A percentile compares a stretch with the other conserved stretches of the same genome.
phyloP scores from a whole-genome alignment of 1,284 basidiomycete species.

The Nidula niveotomentosa region DNA sequence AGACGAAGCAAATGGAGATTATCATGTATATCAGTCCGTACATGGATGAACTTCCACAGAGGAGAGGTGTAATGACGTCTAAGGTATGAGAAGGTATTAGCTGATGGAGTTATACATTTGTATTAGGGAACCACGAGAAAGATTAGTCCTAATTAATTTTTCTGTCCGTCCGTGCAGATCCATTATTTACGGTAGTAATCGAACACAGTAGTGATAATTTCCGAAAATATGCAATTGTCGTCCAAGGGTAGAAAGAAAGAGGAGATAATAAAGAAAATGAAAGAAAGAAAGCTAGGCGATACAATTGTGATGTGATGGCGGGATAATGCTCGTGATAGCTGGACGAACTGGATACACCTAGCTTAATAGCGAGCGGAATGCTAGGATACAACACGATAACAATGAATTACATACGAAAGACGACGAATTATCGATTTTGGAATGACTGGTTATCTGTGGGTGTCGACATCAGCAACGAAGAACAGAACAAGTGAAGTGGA shows the following conservation, averaged over 20 bases:
- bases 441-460: constrained; percentile 15
- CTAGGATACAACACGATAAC: neutral
- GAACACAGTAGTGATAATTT: too few relatives aligned
- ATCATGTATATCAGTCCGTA: too few relatives aligned
- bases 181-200: neutral
- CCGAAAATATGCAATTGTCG: neutral
- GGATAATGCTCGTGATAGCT: neutral
- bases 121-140: neutral
- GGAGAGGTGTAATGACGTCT: neutral
- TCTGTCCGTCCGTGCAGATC: neutral
- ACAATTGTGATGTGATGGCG: neutral
- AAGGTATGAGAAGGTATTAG: neutral
- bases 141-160: too few relatives aligned
- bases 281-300: neutral
- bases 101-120: neutral
- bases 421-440: constrained; percentile 5
- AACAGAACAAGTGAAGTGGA: neutral
- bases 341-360: neutral
- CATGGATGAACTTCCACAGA: neutral
- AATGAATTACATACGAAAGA: neutral
- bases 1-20: too few relatives aligned
- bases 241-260: neutral
- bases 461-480: constrained; percentile 2
- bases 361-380: neutral
- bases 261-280: neutral